Evolutionary conservation across 2,329 filamentous ascomycete genomes (phyloP).

Genomic region (Neopestalotiopsis sp.): DNA sequence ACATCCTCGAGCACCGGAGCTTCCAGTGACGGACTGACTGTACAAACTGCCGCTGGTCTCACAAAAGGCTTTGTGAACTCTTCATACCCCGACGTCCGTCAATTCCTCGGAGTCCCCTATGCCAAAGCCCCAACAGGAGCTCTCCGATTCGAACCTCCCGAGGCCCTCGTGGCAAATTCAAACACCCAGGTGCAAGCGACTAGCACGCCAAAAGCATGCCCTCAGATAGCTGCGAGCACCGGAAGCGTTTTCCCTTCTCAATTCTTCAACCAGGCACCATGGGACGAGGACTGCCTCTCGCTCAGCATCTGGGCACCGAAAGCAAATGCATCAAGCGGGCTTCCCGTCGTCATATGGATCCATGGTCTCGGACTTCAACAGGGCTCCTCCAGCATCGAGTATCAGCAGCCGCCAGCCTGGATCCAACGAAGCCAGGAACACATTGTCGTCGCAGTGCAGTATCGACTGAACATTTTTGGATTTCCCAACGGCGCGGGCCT

Average conservation of each 20-base stretch:
- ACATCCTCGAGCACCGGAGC: not conserved
- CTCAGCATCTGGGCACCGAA: constrained; percentile 22
- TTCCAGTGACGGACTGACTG: not conserved
- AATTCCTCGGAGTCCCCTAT: constrained; percentile 22
- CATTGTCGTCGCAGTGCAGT: constrained; percentile 25
- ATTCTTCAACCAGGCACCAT: constrained; percentile 12
- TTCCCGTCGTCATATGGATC: constrained; percentile 26
- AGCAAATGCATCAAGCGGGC: not conserved
- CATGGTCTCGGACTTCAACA: constrained; percentile 21
- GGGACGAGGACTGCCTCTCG: constrained; percentile 24
- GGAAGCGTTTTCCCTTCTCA: constrained; percentile 6
- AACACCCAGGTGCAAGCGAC: not conserved
- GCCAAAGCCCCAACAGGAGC: constrained; percentile 20
- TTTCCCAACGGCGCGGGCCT: constrained; percentile 25
- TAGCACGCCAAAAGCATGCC: constrained; percentile 2
- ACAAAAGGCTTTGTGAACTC: not conserved
- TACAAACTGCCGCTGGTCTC: not conserved
- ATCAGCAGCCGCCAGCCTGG: constrained; percentile 23
- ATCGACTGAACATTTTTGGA: constrained; percentile 33
- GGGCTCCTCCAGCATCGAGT: constrained; percentile 22
- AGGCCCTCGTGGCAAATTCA: not conserved
- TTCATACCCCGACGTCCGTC: not conserved
- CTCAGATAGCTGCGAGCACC: constrained; percentile 9
- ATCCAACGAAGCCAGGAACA: constrained; percentile 23
- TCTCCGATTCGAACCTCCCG: constrained; percentile 22